Conservation (phyloP, 2,329 filamentous ascomycete species). For the Colletotrichum spaethianum region DNA sequence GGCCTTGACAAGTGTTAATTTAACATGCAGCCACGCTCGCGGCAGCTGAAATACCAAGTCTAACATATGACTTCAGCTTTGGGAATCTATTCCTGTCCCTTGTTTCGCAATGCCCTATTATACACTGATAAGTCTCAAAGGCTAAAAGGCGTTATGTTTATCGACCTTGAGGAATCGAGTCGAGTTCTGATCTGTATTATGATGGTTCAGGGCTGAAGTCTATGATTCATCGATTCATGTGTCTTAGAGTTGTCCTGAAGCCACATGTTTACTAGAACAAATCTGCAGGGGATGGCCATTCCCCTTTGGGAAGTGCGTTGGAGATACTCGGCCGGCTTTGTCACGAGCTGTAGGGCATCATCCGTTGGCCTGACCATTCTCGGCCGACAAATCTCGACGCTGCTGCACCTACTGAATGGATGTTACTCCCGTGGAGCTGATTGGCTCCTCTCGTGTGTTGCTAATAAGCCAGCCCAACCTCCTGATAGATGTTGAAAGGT, state of each 20-base stretch:
- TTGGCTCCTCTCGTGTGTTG: not conserved
- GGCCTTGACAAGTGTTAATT: slow-evolving; percentile 1
- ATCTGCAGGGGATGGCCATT: not conserved
- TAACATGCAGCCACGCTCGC: too few relatives aligned
- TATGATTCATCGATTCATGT: slow-evolving; percentile 32
- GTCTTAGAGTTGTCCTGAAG: slow-evolving; percentile 1
- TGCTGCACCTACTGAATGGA: not conserved
- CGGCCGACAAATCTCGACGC: slow-evolving; percentile 1
- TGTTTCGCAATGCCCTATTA: too few relatives aligned
- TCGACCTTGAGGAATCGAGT: not conserved
- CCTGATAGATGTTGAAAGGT: not conserved
- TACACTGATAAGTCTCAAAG: not conserved
- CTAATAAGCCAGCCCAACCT: not conserved
- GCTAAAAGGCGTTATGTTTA: not conserved
- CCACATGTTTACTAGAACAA: slow-evolving; percentile 6
- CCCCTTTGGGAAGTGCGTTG: not conserved
- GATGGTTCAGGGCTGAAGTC: not conserved
- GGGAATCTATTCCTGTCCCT: too few relatives aligned
- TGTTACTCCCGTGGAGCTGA: too few relatives aligned
- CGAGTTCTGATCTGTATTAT: rapidly evolving
- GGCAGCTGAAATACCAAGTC: not conserved
- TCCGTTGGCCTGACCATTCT: not conserved
- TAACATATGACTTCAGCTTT: not conserved
- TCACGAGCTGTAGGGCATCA: not conserved
- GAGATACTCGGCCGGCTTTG: not conserved